Percentiles rank a stretch among this genome's conserved stretches.
phyloP scores from a whole-genome alignment of 2,329 filamentous ascomycete genomes.

The Aaosphaeria arxii region DNA sequence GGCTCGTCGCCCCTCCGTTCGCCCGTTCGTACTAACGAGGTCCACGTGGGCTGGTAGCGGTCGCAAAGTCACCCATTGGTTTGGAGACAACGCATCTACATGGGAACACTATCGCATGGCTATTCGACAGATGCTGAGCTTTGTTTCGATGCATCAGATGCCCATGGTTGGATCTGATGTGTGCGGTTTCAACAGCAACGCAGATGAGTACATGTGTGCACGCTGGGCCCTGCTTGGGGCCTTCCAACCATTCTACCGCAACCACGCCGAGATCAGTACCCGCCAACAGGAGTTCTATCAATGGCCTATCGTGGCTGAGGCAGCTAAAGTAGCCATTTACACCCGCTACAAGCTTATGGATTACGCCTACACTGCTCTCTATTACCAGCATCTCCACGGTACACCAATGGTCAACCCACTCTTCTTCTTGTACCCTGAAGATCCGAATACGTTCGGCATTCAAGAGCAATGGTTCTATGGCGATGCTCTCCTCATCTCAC shows the following conservation, averaged over 20 bases:
- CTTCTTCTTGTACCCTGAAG: conserved; percentile 67
- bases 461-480: conserved; percentile 61
- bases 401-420: conserved; percentile 66
- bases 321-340: conserved; percentile 66
- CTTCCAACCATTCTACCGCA: conserved; percentile 73
- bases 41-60: conserved; percentile 75
- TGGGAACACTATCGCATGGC: conserved; percentile 46
- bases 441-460: conserved; percentile 51
- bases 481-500: conserved; percentile 54
- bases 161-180: conserved; percentile 59
- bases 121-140: conserved; percentile 44
- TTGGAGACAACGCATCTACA: conserved; percentile 53
- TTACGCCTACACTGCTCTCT: conserved; percentile 73
- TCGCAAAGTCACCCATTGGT: conserved; percentile 56
- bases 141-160: conserved; percentile 47
- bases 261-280: conserved; percentile 59
- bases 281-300: conserved; percentile 71
- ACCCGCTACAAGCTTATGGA: conserved; percentile 75
- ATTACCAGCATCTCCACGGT: conserved; percentile 59
- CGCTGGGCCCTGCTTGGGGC: conserved; percentile 74
- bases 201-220: conserved; percentile 66
- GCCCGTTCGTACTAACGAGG: conserved; percentile 71
- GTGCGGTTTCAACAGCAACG: conserved; percentile 70
- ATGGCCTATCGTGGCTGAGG: conserved; percentile 61
- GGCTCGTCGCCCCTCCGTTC: conserved; percentile 58